A percentile compares a stretch with the other conserved stretches of the same genome.
phyloP scores from a whole-genome alignment of 257 asterid genomes.

The Nicotiana noctiflora region DNA sequence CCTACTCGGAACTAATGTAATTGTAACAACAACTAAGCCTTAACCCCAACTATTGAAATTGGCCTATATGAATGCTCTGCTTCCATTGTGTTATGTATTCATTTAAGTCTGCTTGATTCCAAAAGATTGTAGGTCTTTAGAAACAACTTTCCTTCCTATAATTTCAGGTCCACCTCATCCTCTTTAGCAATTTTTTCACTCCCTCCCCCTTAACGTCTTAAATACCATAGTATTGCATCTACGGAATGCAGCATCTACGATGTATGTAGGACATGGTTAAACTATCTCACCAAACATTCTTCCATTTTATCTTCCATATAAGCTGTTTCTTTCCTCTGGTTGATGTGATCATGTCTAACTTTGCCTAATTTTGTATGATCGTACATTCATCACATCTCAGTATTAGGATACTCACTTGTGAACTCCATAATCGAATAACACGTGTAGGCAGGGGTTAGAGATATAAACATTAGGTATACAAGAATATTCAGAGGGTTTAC shows the following conservation, averaged over 20 bases:
- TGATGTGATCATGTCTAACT: too few relatives aligned
- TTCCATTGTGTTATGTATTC: background rate
- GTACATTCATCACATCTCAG: too few relatives aligned
- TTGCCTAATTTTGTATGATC: too few relatives aligned
- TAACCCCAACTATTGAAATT: background rate
- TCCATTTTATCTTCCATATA: too few relatives aligned
- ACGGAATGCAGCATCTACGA: background rate
- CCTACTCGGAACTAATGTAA: background rate
- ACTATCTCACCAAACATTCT: too few relatives aligned
- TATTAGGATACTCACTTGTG: background rate
- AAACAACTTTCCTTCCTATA: background rate
- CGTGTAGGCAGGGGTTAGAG: background rate
- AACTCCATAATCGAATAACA: background rate
- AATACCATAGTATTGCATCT: background rate
- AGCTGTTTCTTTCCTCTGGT: too few relatives aligned
- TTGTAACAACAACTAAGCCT: background rate
- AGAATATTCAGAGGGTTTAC: background rate
- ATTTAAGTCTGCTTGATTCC: background rate
- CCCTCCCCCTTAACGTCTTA: background rate
- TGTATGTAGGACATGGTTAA: too few relatives aligned
- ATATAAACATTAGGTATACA: background rate
- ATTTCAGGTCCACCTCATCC: background rate
- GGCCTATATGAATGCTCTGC: background rate
- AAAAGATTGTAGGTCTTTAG: background rate
- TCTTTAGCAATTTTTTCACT: background rate